A percentile compares a stretch with the other conserved stretches of the same genome.
Conservation (phyloP, 768 basidiomycete species). For the Neoboletus magnificus region DNA sequence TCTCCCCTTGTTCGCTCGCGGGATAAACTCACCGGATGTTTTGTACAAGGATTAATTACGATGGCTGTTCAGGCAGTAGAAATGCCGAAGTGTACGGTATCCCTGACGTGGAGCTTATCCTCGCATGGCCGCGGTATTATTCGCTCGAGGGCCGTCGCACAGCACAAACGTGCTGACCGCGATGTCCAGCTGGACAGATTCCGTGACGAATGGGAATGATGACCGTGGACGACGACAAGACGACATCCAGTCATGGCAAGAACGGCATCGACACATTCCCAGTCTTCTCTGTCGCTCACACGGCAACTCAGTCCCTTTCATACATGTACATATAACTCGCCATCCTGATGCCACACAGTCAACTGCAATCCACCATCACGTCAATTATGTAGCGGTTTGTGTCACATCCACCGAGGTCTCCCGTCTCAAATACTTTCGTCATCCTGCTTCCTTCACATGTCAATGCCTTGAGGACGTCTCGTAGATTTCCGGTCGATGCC, state of each 20-base stretch:
- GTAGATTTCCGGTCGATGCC: conserved; percentile 19
- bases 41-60: conserved; percentile 8
- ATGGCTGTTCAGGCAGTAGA: neutral
- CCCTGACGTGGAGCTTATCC: neutral
- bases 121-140: neutral
- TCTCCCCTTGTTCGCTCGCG: conserved; percentile 18
- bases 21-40: conserved; percentile 9
- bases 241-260: neutral
- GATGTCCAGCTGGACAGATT: too few relatives aligned
- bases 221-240: neutral
- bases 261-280: conserved; percentile 1
- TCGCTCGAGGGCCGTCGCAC: neutral
- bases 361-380: conserved; percentile 16
- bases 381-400: conserved; percentile 32
- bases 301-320: conserved; percentile 1
- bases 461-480: conserved; percentile 36
- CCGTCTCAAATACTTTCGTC: conserved; percentile 37
- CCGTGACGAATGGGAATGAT: too few relatives aligned
- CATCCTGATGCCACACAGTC: neutral
- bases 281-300: conserved; percentile 15
- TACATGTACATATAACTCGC: neutral
- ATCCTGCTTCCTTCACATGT: conserved; percentile 41
- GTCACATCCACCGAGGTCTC: conserved; percentile 44
- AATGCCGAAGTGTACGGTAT: conserved; percentile 16
- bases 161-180: neutral